A percentile compares a stretch with the other conserved stretches of the same genome.
phyloP scores from a whole-genome alignment of 78 protist species.

The Capsaspora owczarzaki region DNA sequence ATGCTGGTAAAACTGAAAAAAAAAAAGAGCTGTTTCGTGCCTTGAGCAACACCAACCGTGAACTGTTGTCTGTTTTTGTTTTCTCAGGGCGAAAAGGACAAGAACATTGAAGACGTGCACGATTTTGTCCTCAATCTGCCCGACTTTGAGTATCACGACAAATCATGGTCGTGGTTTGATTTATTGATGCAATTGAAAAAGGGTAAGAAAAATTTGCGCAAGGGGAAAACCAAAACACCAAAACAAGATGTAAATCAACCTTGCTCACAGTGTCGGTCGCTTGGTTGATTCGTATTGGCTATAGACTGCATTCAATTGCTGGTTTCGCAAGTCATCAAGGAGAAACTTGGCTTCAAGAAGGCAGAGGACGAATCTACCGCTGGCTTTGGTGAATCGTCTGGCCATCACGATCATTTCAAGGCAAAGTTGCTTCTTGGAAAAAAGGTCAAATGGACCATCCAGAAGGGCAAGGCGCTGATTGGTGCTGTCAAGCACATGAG shows the following conservation, averaged over 20 bases:
- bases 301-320: background rate
- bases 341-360: background rate
- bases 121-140: background rate
- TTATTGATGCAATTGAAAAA: background rate
- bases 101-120: background rate
- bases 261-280: too few relatives aligned
- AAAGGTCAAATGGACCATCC: too few relatives aligned
- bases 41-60: too few relatives aligned
- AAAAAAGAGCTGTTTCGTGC: too few relatives aligned
- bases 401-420: background rate
- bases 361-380: background rate
- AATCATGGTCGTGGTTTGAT: background rate
- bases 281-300: too few relatives aligned
- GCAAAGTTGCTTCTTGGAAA: background rate
- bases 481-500: too few relatives aligned
- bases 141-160: background rate
- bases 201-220: background rate
- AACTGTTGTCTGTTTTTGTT: background rate
- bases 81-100: conserved; percentile 1
- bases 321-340: conserved; percentile 5
- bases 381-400: background rate
- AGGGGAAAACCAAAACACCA: too few relatives aligned
- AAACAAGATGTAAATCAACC: too few relatives aligned
- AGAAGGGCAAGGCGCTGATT: too few relatives aligned
- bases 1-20: too few relatives aligned